A percentile compares a stretch with the other conserved stretches of the same genome.
Evolutionary conservation across 129 eudicot genomes (phyloP).

Genomic region (Escallonia rubra): DNA sequence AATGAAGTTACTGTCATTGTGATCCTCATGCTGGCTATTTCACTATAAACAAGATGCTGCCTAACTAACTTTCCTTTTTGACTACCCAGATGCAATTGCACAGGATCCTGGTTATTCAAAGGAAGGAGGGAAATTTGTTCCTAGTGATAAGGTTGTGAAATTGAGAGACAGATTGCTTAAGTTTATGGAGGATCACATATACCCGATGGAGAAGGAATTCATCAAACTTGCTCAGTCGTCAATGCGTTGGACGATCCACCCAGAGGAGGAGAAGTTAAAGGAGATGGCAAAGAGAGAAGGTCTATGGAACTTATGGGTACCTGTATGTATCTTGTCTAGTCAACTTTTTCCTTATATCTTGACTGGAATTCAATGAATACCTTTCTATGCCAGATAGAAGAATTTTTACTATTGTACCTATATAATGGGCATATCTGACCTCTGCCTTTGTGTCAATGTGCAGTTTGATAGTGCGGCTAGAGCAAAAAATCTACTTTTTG

Average conservation of each 20-base stretch:
- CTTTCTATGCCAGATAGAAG: background rate
- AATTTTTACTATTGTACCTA: background rate
- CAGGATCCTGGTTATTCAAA: slow-evolving; percentile 25
- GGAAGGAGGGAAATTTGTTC: slow-evolving; percentile 62
- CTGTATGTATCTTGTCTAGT: slow-evolving; percentile 43
- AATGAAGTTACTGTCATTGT: too few relatives aligned
- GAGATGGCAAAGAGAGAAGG: slow-evolving; percentile 85
- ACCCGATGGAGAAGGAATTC: slow-evolving; percentile 76
- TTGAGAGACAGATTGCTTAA: slow-evolving; percentile 61
- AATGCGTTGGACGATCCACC: slow-evolving; percentile 86
- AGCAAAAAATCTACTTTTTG: slow-evolving; percentile 60
- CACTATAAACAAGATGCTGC: background rate
- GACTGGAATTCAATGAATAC: background rate
- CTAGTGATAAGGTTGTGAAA: slow-evolving; percentile 56
- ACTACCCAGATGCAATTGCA: slow-evolving; percentile 28
- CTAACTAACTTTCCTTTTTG: background rate
- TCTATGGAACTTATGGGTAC: slow-evolving; percentile 90
- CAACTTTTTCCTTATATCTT: background rate
- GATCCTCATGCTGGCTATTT: too few relatives aligned
- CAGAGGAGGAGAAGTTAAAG: slow-evolving; percentile 85
- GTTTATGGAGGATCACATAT: slow-evolving; percentile 73
- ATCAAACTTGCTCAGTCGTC: slow-evolving; percentile 63
- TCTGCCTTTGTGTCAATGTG: slow-evolving; percentile 4
- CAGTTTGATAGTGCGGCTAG: slow-evolving; percentile 88
- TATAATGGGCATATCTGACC: slow-evolving; percentile 4